Evolutionary conservation across 2,329 filamentous ascomycete species (phyloP), one percentile per base, ranked within the genome.

Genomic region (Trichophyton equinum): DNA sequence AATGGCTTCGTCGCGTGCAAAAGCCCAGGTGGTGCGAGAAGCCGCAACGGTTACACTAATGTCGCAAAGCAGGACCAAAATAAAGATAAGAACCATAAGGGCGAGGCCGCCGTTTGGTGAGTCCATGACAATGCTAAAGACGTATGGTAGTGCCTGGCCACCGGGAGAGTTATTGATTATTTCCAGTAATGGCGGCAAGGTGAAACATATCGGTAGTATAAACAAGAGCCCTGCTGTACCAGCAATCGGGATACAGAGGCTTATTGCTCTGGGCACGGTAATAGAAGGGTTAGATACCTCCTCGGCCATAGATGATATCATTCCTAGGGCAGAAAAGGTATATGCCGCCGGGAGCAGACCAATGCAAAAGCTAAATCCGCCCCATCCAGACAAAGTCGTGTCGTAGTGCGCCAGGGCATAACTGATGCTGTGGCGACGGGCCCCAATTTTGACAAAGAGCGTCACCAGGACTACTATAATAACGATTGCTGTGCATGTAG

Each of bases 281-380:
- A 78, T 63, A 3, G 78, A 75, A 1, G 82, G 80, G 58, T 82
- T 75, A 6, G 74, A 69, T 42, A 79, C 81, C 69, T 85, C 82
- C 71, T 85, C 82, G 1, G 81, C 81, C 82, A 85, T 85, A 7
- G 79, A 79, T 0, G 80, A 77, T 60, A 85, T 80, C 82, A 85
- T 85, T 1, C 82, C 83, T 25, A 85, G 75, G 1, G 82, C 82
- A 0, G 79, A 79, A 65, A 84, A 83, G 63, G 77, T 80, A 65
- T 83, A 84, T 6, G 81, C 81, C 0, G 80, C 76, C 1, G 82
- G 83, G 2, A 85, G 72, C 8, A 85, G 22, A 30, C 83, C 82
- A 62, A 86, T 84, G 70, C 83, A 84, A 70, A 85, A 85, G 0
- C 80, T 81, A 66, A 85, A 85, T 6, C 27, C 6, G 1, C 27